Base-by-base conservation (phyloP, 2,329 filamentous ascomycete genomes). In the Davidsoniella neocaledoniae region DNA sequence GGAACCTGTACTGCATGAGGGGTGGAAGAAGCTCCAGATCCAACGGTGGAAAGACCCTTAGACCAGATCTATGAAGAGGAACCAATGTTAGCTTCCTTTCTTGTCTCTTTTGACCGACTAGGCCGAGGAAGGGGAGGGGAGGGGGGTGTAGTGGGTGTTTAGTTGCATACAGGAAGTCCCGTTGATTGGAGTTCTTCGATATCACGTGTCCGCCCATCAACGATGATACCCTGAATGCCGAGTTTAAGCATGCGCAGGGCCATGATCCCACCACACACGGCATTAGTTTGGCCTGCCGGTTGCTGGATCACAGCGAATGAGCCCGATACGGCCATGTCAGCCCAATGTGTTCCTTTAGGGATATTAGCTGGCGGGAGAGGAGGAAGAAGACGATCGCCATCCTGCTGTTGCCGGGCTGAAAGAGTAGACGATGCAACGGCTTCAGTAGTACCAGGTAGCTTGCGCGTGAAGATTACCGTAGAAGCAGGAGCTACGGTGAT, bases 231-330 rank as follows among this genome's bases (percentile, higher is more conserved):
- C 55, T 68, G 67, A 16, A 74, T 74, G 12, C 74, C 73, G 9
- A 79, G 68, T 12, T 71, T 61, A 57, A 77, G 76, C 72, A 86
- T 82, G 17, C 83, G 69, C 26, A 74, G 66, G 4, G 80, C 83
- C 73, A 86, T 83, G 55, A 87, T 84, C 16, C 83, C 83, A n/a
- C 83, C 83, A 5, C 84, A 71, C 6, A 84, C 72, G 5, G 83
- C 83, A 62, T 83, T 85, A 47, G 70, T 71, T 60, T 86, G 81
- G 1, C 68, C 70, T 0, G 66, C 58, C 0, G 81, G 79, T 57
- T 86, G 81, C 54, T 76, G 73, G 52, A 86, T 70, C 3, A 87
- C 65, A 3, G 79, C 74, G 48, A 86, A 70, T 1, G 77, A 81
- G 6, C 69, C 72, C 0, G 71, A 65, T 23, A 73, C 63, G 1